Conservation (phyloP, 768 basidiomycete species). For the Phanerochaete carnosa region DNA sequence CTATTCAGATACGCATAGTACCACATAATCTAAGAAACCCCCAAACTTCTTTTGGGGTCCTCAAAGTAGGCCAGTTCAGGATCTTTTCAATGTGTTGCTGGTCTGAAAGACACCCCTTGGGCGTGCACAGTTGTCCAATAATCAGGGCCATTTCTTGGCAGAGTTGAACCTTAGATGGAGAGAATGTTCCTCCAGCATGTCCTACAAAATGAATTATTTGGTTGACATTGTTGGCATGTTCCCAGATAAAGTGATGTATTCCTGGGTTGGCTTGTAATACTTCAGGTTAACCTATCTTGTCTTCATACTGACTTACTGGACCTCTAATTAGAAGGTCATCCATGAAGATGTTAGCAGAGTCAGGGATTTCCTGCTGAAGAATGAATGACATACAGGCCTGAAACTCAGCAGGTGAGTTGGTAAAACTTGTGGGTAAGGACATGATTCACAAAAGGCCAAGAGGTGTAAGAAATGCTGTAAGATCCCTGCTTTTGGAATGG, state of each 20-base stretch:
- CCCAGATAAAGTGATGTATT: conserved; percentile 20
- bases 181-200: conserved; percentile 13
- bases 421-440: conserved; percentile 15
- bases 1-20: conserved; percentile 16
- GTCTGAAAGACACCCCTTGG: conserved; percentile 11
- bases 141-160: conserved; percentile 1
- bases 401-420: conserved; percentile 21
- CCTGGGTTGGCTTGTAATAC: conserved; percentile 7
- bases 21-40: conserved; percentile 19
- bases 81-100: conserved; percentile 11
- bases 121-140: conserved; percentile 3
- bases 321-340: conserved; percentile 24
- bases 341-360: conserved; percentile 18
- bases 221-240: conserved; percentile 18
- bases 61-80: conserved; percentile 7
- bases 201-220: conserved; percentile 16
- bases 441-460: conserved; percentile 12
- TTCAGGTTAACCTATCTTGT: conserved; percentile 5
- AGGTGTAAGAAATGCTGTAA: conserved; percentile 19
- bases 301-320: conserved; percentile 12
- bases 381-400: conserved; percentile 20
- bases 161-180: conserved; percentile 2
- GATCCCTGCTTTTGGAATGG: conserved; percentile 5
- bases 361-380: conserved; percentile 21
- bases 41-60: conserved; percentile 13